Evolutionary conservation across 352 stramenopile genomes (phyloP), one percentile per base, ranked within the genome.

Genomic region (Pythium insidiosum): DNA sequence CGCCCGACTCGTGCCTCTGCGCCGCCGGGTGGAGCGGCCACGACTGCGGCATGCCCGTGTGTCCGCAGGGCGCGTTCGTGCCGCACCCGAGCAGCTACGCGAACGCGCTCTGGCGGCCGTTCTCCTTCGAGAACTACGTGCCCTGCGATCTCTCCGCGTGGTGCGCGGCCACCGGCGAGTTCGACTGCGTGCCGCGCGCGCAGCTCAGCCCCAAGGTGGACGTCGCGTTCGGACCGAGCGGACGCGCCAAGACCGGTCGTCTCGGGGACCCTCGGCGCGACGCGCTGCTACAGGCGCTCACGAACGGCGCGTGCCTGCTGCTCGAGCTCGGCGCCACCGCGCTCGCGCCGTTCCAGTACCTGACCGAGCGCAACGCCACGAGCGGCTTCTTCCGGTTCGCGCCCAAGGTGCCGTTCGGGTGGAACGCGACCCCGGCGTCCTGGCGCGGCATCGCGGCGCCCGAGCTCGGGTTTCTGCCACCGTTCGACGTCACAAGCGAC

Each of bases 1-100:
- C 92, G 0, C 95, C 95, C 0, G 79, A 97, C 63, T 97, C 95
- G 28, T 99, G 95, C 54, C 58, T 88, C 33, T 99, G 95, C 50
- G 71, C 88, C n/a, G 64, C 82, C 4, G 81, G 85, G 4, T 98
- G 84, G 81, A 96, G 73, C 18, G 94, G 94, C 22, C 75, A 89
- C 46, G 94, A 98, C 64, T 98, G 95, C 51, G 76, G 58, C 16
- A 49, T 95, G 26, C 92, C 93, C 12, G 68, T 98, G 2, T 98
- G 92, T 47, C 49, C 79, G 1, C 94, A 98, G 55, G 95, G 95
- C n/a, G 83, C 84, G 57, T 98, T 98, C 49, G 66, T 91, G 2
- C 59, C 89, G 1, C 74, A 91, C 37, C 69, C 83, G 26, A 90
- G 76, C 50, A 60, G 62, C 7, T 78, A 84, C 50, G 19, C 50